These are phyloP conservation scores for Camellia japonica DNA, from an alignment of 148 eudicot species.

Conservation along the genomic window DNA sequence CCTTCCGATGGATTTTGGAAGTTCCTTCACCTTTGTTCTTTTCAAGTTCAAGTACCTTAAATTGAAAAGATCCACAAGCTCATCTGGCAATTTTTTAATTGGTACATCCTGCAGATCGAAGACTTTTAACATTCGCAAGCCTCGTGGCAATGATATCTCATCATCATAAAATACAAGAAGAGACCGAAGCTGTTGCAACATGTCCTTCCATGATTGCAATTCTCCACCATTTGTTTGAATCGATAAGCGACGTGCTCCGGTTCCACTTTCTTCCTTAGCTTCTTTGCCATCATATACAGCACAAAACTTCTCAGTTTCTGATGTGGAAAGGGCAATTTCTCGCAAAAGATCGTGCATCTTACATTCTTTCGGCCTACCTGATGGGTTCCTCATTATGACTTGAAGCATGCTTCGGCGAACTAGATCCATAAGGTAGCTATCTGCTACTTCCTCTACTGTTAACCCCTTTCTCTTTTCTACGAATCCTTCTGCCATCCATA, in stretches of 20 bases:
- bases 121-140: no score
- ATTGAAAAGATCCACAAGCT: background rate
- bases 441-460: background rate
- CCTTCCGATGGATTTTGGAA: constrained; percentile 10
- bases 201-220: no score
- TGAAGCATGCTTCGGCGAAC: background rate
- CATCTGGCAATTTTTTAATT: constrained; percentile 6
- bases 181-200: no score
- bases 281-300: no score
- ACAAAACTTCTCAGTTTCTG: background rate
- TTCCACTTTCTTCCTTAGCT: no score
- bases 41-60: background rate
- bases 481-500: background rate
- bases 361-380: no score
- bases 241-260: no score
- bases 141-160: no score
- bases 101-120: no score
- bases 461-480: background rate
- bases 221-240: no score
- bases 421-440: background rate
- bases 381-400: background rate
- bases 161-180: no score
- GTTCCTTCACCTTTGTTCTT: background rate
- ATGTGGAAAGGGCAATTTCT: background rate
- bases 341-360: background rate